Evolutionary conservation across 2,329 filamentous ascomycete species (phyloP), one percentile per base, ranked within the genome.

Genomic region (Paecilomyces fulvus): DNA sequence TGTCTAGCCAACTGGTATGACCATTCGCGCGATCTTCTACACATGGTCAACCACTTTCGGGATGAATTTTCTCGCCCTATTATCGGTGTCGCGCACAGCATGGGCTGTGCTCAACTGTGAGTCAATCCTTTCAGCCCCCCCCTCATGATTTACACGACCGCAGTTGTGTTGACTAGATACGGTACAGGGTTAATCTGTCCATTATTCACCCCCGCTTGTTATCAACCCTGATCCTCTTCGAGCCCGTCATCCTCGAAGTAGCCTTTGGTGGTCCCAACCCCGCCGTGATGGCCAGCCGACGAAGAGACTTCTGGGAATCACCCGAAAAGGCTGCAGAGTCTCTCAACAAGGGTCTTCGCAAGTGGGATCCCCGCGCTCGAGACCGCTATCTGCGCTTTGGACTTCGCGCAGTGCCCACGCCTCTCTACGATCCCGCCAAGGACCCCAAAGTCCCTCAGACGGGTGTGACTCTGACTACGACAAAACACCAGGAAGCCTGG

Each of bases 41-140:
- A 90, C 67, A 59, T 70, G 61, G 59, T 69, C 55, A 68, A 69
- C 49, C 56, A 64, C 23, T 69, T 67, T 51, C 58, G 66, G 8
- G 61, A 64, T 20, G 56, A 66, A 37, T 67, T 70, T 60, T 62
- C 66, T 12, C 63, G 64, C 23, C 90, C 90, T 1, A 75, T 95
- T 21, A 74, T 95, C 60, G 90, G 87, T 58, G 71, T 95, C 14
- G 90, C 87, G n/a, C 90, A 95, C 73, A 92, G 88, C 60, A 90
- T 92, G 77, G 91, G 90, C 62, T 89, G 80, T 63, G 82, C 80
- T 65, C 81, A 86, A 59, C 78, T 94, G 61, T 66, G 3, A 20
- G 58, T 54, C 8, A 30, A 49, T 14, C 9, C 12, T 17, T 6
- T 17, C 5, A 37, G 10, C 30, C 10, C 10, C n/a, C 12, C 12